Percentiles rank a stretch among this genome's conserved stretches.
Evolutionary conservation across 768 basidiomycete species (phyloP).

Genomic region (Leccinum broughii): DNA sequence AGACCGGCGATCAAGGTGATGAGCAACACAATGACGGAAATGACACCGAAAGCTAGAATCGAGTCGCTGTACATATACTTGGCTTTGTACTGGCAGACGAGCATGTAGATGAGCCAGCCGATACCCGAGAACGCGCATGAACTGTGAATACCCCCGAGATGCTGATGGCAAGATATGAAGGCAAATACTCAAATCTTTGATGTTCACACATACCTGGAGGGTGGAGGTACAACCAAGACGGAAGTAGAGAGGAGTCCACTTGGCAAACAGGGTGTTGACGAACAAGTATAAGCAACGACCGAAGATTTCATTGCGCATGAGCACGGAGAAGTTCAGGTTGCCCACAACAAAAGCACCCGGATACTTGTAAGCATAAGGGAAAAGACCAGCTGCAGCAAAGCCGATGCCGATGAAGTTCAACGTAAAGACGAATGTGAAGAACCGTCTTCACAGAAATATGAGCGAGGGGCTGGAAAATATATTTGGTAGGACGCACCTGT

Average conservation of each 20-base stretch:
- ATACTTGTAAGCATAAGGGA: conserved; percentile 65
- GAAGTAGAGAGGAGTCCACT: conserved; percentile 77
- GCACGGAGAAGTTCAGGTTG: conserved; percentile 69
- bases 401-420: conserved; percentile 61
- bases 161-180: conserved; percentile 39
- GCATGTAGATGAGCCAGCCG: conserved; percentile 65
- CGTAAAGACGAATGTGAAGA: conserved; percentile 61
- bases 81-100: conserved; percentile 55
- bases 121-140: conserved; percentile 73
- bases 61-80: conserved; percentile 52
- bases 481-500: conserved; percentile 47
- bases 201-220: conserved; percentile 48
- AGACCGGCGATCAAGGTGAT: conserved; percentile 65
- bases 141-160: conserved; percentile 79
- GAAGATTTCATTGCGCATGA: conserved; percentile 82
- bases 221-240: conserved; percentile 73
- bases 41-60: conserved; percentile 59
- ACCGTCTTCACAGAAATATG: conserved; percentile 50
- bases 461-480: neutral
- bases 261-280: conserved; percentile 76
- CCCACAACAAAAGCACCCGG: conserved; percentile 73
- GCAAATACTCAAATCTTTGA: neutral
- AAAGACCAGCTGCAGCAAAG: conserved; percentile 61
- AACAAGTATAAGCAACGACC: conserved; percentile 72
- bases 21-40: conserved; percentile 57